Conservation (phyloP, 768 basidiomycete genomes). For the Suillus sp. region DNA sequence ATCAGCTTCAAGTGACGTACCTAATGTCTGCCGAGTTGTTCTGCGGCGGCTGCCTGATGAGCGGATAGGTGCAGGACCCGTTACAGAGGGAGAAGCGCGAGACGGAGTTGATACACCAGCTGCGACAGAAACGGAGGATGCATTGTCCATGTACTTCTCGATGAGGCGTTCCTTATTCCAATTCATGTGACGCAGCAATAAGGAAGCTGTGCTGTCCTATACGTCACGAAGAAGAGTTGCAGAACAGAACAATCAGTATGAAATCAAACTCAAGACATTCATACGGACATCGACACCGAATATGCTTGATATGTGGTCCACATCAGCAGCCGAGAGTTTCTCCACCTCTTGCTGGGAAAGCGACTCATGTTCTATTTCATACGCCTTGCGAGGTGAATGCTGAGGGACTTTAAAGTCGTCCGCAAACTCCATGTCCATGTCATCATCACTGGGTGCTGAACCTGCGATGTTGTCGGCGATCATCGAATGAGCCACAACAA, state of each 20-base stretch:
- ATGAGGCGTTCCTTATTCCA: slow-evolving; percentile 98
- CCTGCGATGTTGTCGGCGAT: slow-evolving; percentile 27
- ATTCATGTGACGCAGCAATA: slow-evolving; percentile 78
- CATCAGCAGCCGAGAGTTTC: slow-evolving; percentile 73
- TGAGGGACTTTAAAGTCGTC: slow-evolving; percentile 63
- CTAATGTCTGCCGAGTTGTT: slow-evolving; percentile 32
- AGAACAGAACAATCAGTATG: slow-evolving; percentile 11
- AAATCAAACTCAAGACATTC: slow-evolving; percentile 6
- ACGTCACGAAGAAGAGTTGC: slow-evolving; percentile 7
- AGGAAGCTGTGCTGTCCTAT: slow-evolving; percentile 68
- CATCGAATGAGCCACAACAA: slow-evolving; percentile 24
- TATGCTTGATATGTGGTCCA: slow-evolving; percentile 86
- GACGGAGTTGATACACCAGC: slow-evolving; percentile 65
- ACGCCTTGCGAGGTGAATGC: slow-evolving; percentile 65
- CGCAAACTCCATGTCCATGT: slow-evolving; percentile 70
- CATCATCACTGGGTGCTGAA: slow-evolving; percentile 53
- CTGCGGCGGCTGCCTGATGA: slow-evolving; percentile 36
- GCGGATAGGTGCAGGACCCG: slow-evolving; percentile 35
- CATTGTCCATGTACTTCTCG: slow-evolving; percentile 97
- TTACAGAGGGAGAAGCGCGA: slow-evolving; percentile 23
- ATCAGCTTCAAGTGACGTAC: slow-evolving; percentile 13
- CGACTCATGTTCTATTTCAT: slow-evolving; percentile 84
- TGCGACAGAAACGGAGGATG: slow-evolving; percentile 64
- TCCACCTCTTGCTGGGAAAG: slow-evolving; percentile 74
- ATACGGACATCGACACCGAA: slow-evolving; percentile 87